Conservation (phyloP, 371 early-diverging fungal genomes). For the Dinochytrium kinnereticum region DNA sequence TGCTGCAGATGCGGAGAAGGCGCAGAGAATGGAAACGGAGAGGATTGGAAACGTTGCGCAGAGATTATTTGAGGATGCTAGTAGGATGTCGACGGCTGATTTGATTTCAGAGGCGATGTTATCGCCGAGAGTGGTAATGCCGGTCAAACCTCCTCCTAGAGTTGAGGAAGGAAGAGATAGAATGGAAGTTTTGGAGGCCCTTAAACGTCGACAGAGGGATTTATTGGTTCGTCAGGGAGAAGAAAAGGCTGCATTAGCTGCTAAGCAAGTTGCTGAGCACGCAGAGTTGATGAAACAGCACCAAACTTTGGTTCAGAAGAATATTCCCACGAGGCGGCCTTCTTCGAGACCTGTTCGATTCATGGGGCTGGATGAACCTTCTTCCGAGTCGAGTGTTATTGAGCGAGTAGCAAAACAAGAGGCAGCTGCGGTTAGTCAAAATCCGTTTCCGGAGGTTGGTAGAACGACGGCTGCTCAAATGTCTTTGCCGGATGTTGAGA, state of each 20-base stretch:
- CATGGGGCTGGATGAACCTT: neutral
- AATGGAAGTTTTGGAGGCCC: neutral
- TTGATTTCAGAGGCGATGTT: neutral
- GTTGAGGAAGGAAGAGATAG: too few relatives aligned
- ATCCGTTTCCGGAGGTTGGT: neutral
- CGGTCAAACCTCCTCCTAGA: too few relatives aligned
- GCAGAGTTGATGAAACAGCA: neutral
- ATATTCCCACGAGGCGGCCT: constrained; percentile 1
- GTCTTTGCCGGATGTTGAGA: neutral
- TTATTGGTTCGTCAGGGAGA: neutral
- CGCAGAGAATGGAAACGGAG: constrained; percentile 13
- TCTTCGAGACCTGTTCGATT: constrained; percentile 10
- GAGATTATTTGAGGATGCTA: constrained; percentile 16
- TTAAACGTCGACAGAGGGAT: neutral
- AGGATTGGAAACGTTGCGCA: constrained; percentile 11
- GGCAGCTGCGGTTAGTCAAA: neutral
- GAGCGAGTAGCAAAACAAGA: neutral
- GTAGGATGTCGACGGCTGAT: neutral
- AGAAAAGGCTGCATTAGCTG: neutral
- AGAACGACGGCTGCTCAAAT: neutral
- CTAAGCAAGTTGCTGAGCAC: constrained; percentile 1
- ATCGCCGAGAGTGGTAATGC: neutral
- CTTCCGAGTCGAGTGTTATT: neutral
- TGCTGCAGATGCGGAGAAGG: constrained; percentile 18
- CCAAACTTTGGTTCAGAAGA: neutral